These are phyloP conservation scores for Hypoxylon sp. DNA, from an alignment of 2,329 filamentous ascomycete genomes.

Conservation along the genomic window DNA sequence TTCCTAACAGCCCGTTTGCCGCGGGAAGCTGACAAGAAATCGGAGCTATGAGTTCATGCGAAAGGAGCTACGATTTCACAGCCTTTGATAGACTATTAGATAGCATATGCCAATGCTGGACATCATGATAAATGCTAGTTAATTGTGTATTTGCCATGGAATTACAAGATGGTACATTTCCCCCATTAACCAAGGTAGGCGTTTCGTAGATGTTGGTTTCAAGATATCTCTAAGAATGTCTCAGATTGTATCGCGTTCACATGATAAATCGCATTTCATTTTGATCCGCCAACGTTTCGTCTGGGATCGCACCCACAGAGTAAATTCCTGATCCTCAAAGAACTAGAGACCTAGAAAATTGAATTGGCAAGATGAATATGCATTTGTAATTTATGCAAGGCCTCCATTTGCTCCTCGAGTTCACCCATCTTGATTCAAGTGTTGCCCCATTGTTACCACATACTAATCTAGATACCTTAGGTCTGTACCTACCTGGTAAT, in stretches of 20 bases:
- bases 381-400: neutral
- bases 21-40: conserved; percentile 54
- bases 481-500: too few species aligned
- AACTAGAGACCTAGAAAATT: neutral
- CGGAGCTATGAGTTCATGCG: conserved; percentile 50
- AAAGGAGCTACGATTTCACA: neutral
- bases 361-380: conserved; percentile 1
- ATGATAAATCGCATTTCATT: conserved; percentile 14
- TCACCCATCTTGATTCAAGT: too few species aligned
- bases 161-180: neutral
- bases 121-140: neutral
- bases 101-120: neutral
- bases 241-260: conserved; percentile 18
- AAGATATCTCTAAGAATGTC: conserved; percentile 15
- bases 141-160: neutral
- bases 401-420: too few species aligned
- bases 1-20: conserved; percentile 64
- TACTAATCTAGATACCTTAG: too few species aligned
- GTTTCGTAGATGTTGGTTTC: conserved; percentile 1
- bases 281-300: neutral
- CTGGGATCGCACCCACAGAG: neutral
- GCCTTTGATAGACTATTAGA: neutral
- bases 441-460: too few species aligned
- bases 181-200: neutral
- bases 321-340: neutral